phyloP scores from a whole-genome alignment of 2,329 filamentous ascomycete species.

The Elsinoe fawcettii region DNA sequence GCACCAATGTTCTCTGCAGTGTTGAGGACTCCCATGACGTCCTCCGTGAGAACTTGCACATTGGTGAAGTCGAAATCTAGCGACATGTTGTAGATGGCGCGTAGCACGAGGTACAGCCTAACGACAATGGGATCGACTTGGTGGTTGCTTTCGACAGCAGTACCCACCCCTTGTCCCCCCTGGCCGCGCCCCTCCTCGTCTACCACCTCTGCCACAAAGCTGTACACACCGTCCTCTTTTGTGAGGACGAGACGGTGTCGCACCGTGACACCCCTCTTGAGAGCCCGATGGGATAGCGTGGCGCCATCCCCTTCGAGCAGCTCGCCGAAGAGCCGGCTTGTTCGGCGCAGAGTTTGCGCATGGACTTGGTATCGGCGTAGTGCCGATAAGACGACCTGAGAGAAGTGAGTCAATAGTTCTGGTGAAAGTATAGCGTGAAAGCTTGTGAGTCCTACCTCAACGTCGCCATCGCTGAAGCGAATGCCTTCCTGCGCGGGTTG shows the following conservation, averaged over 20 bases:
- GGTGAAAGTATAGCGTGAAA: background rate
- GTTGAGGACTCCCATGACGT: slow-evolving; percentile 36
- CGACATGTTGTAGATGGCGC: slow-evolving; percentile 39
- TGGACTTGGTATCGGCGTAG: slow-evolving; percentile 12
- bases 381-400: slow-evolving; percentile 5
- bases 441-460: background rate
- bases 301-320: slow-evolving; percentile 4
- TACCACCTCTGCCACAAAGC: background rate
- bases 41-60: slow-evolving; percentile 34
- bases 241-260: background rate
- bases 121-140: background rate
- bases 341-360: background rate
- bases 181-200: background rate
- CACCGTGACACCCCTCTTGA: background rate
- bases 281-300: background rate
- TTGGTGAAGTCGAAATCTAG: slow-evolving; percentile 34
- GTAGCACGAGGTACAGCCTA: slow-evolving; percentile 29
- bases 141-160: background rate
- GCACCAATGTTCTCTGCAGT: slow-evolving; percentile 42
- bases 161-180: background rate
- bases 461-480: slow-evolving; percentile 9
- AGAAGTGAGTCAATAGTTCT: background rate
- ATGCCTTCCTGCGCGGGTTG: background rate
- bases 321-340: slow-evolving; percentile 5
- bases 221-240: background rate